Evolutionary conservation across 495 filamentous ascomycete species (phyloP), one percentile per base, ranked within the genome.

Genomic region (Penicillium lividum): DNA sequence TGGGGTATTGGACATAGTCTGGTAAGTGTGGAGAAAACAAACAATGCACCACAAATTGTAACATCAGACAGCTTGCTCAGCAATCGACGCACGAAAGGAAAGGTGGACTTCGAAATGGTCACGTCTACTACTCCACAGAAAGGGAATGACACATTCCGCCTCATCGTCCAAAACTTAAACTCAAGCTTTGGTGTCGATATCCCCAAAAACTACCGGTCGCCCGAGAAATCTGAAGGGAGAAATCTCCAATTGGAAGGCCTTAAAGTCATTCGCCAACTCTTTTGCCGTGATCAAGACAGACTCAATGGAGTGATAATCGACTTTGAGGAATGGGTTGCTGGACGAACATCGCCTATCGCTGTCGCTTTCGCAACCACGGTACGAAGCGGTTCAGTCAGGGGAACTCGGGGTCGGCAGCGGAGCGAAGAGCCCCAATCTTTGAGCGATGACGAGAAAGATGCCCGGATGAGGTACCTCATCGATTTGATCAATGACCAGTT

Each of bases 401-500:
- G 51, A n/a, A 56, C 8, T 16, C 30, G 13, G 15, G 29, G 16
- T n/a, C 47, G 44, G n/a, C 28, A 54, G 48, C 28, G 47, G 53
- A 46, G 38, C 15, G 36, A 53, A 33, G 25, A 56, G 18, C 47
- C 53, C 1, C 33, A 9, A 9, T 11, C 54, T 16, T 11, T 57
- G 30, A 53, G 29, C 13, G 38, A 57, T n/a, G 4, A 46, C 9
- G 64, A 68, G 36, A 59, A 50, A 34, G 61, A 69, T 31, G 56
- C 58, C 49, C 60, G 68, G 4, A 45, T 72, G 42, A 27, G 30
- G 4, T 72, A 76, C 40, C 22, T 76, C 13, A 27, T 60, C 3
- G 54, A 51, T n/a, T 34, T 76, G 48, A 55, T 74, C 16, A 57
- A 64, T 7, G 69, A 73, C 51, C 68, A 74, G 51, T 25, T 68